Base-by-base conservation (phyloP, 78 protist species). In the Carpediemonas membranifera region DNA sequence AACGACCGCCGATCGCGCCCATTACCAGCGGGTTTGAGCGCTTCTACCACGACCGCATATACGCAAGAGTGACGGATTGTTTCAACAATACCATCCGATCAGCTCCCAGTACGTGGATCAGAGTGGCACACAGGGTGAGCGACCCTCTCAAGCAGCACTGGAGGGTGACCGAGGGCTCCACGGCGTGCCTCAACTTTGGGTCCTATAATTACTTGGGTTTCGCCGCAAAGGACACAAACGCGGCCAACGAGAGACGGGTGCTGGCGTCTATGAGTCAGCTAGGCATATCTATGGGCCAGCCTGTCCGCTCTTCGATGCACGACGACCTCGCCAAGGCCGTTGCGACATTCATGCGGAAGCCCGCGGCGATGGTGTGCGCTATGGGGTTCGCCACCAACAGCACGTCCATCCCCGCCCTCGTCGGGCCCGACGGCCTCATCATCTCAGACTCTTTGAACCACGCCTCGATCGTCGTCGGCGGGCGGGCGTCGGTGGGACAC, bases 361-460 rank as follows among this genome's bases (percentile, higher is more conserved):
- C 21, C 41, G 92, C 54, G 21, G 90, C 96, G 0, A 19, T 92
- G n/a, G 83, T 86, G 13, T 28, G 73, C 53, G 93, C 90, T 34
- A 92, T 93, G 97, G 99, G 99, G 39, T 95, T 86, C 55, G 98
- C 97, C 14, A 95, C 99, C 62, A 95, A 95, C 77, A 75, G 92
- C 34, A 90, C 94, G 2, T 57, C 65, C 50, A 53, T 95, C 30
- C 95, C 98, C 16, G 75, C 84, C 15, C 68, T 92, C 19, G 76
- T 78, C 54, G 59, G 41, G 21, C 7, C 43, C 15, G 25, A 34
- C 15, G 58, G 53, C 51, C 82, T 96, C 54, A 25, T 95, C 28
- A 39, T 93, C 52, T 58, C 78, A 21, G 99, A 94, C 77, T 27
- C n/a, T n/a, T n/a, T n/a, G n/a, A n/a, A n/a, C n/a, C n/a, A n/a